These are phyloP conservation scores for Pulchroboletus neoregius DNA, from an alignment of 1,284 basidiomycete species.

Conservation along the genomic window DNA sequence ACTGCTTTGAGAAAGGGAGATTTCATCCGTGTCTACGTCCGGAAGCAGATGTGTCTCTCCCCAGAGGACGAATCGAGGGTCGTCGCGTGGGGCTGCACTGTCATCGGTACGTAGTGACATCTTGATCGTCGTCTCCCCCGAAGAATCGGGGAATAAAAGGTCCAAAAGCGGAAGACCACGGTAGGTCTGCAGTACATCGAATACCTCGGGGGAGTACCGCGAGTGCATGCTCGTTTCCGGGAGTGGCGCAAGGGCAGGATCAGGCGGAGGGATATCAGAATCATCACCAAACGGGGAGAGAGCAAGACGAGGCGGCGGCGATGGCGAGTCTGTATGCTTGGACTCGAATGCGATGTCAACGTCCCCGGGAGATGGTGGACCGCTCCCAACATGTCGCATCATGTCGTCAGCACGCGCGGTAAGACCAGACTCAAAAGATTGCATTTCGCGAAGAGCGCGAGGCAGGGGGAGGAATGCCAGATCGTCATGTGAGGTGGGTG, in stretches of 20 bases:
- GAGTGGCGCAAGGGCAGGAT: slow-evolving; percentile 30
- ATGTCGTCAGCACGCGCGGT: slow-evolving; percentile 55
- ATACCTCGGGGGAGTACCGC: slow-evolving; percentile 66
- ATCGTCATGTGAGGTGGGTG: slow-evolving; percentile 46
- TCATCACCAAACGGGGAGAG: slow-evolving; percentile 31
- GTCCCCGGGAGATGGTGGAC: slow-evolving; percentile 12
- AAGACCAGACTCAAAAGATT: slow-evolving; percentile 74
- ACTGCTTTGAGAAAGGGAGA: slow-evolving; percentile 48
- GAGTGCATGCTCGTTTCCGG: slow-evolving; percentile 52
- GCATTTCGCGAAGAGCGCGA: slow-evolving; percentile 66
- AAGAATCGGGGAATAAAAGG: slow-evolving; percentile 43
- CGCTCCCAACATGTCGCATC: slow-evolving; percentile 17
- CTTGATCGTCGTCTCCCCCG: slow-evolving; percentile 55
- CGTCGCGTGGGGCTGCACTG: slow-evolving; percentile 68
- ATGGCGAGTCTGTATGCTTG: slow-evolving; percentile 10
- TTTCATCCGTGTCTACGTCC: slow-evolving; percentile 42
- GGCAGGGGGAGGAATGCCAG: slow-evolving; percentile 39
- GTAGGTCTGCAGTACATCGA: slow-evolving; percentile 79
- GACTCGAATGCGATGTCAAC: not conserved
- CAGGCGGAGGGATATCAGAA: slow-evolving; percentile 23
- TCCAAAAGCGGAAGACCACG: slow-evolving; percentile 69
- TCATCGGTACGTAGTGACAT: slow-evolving; percentile 62
- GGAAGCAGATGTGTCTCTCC: slow-evolving; percentile 48
- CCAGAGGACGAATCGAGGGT: slow-evolving; percentile 87
- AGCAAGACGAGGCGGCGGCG: slow-evolving; percentile 21